These are phyloP conservation scores for Hanseniaspora uvarum DNA, from an alignment of 1,139 yeast genomes.

Conservation along the genomic window DNA sequence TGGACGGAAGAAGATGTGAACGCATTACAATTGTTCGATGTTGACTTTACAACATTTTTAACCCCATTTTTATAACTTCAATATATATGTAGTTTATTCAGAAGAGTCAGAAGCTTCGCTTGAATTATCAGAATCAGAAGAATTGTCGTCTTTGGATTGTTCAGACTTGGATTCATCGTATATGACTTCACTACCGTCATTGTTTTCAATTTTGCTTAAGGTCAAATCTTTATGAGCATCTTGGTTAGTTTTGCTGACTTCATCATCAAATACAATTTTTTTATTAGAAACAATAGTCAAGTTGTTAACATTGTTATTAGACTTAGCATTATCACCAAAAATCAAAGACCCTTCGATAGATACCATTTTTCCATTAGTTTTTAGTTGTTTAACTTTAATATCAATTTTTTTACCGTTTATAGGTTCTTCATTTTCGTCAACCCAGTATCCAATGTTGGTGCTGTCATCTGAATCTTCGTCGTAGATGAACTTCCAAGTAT, in stretches of 20 bases:
- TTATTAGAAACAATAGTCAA: conserved; percentile 36
- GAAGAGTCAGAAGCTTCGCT: neutral
- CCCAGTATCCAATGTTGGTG: conserved; percentile 60
- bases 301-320: conserved; percentile 26
- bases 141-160: neutral
- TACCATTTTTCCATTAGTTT: conserved; percentile 70
- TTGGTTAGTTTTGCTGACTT: conserved; percentile 30
- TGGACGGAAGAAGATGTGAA: conserved; percentile 15
- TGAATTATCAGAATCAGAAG: neutral
- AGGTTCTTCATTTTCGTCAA: conserved; percentile 57
- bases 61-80: conserved; percentile 11
- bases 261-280: conserved; percentile 36
- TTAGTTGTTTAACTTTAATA: conserved; percentile 62
- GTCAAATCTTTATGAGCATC: conserved; percentile 31
- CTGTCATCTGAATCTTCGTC: conserved; percentile 38
- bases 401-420: conserved; percentile 64
- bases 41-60: conserved; percentile 15
- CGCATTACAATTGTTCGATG: conserved; percentile 11
- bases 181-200: conserved; percentile 30
- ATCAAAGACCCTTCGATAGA: conserved; percentile 78
- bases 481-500: conserved; percentile 72
- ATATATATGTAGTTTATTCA: neutral
- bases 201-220: conserved; percentile 27
- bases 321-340: conserved; percentile 19
- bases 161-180: conserved; percentile 22